Base-by-base conservation (phyloP, 1,284 basidiomycete species). In the Stygiomarasmius scandens region DNA sequence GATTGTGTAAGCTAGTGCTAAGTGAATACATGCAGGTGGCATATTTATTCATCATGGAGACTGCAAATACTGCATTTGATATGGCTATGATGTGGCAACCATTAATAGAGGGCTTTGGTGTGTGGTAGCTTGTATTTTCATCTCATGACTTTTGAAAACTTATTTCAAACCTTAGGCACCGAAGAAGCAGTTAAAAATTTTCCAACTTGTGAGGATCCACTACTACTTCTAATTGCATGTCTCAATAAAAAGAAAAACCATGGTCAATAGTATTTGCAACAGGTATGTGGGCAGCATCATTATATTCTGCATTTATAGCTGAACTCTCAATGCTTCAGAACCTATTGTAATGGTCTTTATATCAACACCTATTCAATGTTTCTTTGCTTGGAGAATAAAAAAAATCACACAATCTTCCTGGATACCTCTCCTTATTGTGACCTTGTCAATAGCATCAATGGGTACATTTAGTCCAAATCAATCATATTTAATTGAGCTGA, bases 331-430 rank as follows among this genome's bases (percentile, higher is more conserved):
- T n/a, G n/a, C n/a, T 20, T 29, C 5, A 74, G 73, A 74, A 56
- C 73, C 74, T 11, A 64, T 71, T 24, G 62, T 69, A 3, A 72
- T 74, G 50, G 74, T 79, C 1, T 64, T 74, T 9, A 69, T 81
- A 24, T 82, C 82, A 3, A 77, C 76, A 0, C 79, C 81, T 0
- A 80, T 82, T 1, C 82, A 84, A 61, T 53, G 80, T 6, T 84
- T 83, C 67, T 79, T 82, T 34, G 80, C 80, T 0, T 83, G 79
- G 78, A 71, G 81, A 36, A 78, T 83, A 43, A 69, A 63, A 52
- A 63, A 74, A 27, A 69, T 84, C 54, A 81, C 74, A 3, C 76
- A 74, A 55, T 77, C 74, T 0, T 69, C 58, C 11, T 64, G 74
- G 59, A 62, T 81, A 5, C 68, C 78, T 1, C 49, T 58, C 2